Base-by-base conservation (phyloP, 306 rosid species). In the Casuarina equisetifolia region DNA sequence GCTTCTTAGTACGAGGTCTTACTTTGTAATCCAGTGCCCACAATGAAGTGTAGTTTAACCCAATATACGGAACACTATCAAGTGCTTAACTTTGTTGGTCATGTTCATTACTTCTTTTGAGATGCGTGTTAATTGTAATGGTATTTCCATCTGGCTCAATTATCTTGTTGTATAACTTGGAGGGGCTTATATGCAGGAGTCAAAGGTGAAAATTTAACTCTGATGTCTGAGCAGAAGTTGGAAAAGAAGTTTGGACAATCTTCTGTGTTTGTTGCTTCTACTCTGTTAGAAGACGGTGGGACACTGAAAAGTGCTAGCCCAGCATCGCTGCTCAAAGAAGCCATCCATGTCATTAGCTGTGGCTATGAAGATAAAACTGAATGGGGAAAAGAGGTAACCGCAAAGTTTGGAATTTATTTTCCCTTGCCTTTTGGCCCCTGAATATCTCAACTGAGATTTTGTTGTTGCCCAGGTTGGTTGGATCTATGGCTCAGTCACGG, bases 331-430 rank as follows among this genome's bases (percentile, higher is more conserved):
- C 89, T 91, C 45, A 88, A 87, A 74, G 94, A 91, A 84, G 90
- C 94, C 71, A 89, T 91, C 74, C 97, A 91, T 75, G 94, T 89
- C 72, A 88, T 89, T 74, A 89, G 91, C 68, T 89, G 92, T 88
- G 83, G 94, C 64, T 91, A 83, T 66, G 97, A 91, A 79, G 91
- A 84, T 77, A 89, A 88, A 87, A 89, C 97, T 6, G 90, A 91
- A 82, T 91, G 97, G 97, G 97, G 97, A 79, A 89, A 86, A 82
- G 97, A 91, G 91, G 97, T 91, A 76, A 72, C 35, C 11, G 17
- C 40, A 51, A 52, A n/a, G 36, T 53, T 71, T 59, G 16, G 9
- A 10, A 39, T 77, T 52, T 35, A 66, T 17, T 35, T 73, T 9
- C 74, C 64, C 40, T 38, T 54, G 19, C 11, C 12, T 46, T 45